Evolutionary conservation across 139 green algal genomes (phyloP).

Genomic region (Spirogloea muscicola): DNA sequence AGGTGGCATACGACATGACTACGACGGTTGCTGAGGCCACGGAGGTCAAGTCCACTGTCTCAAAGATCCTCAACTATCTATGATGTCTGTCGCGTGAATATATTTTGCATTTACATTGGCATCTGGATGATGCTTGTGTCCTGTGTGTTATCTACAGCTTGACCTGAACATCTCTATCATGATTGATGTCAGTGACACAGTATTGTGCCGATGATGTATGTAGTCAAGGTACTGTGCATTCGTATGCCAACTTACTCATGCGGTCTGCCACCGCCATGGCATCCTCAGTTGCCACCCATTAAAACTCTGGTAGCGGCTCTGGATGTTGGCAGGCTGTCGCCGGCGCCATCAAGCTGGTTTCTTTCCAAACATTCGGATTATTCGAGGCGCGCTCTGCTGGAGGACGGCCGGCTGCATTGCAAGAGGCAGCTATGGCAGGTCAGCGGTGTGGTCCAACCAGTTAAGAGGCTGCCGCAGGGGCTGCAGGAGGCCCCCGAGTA

Average conservation of each 20-base stretch:
- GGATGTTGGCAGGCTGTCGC: slow-evolving; percentile 60
- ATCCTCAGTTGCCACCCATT: not conserved
- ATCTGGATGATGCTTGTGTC: not conserved
- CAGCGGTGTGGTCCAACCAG: not conserved
- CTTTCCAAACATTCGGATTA: slow-evolving; percentile 92
- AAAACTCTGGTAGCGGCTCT: not conserved
- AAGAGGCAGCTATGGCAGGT: not conserved
- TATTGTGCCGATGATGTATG: not conserved
- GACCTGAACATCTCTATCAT: not conserved
- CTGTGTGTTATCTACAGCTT: not conserved
- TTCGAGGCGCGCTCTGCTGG: slow-evolving; percentile 63
- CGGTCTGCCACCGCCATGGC: not conserved
- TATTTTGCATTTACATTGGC: too few relatives aligned
- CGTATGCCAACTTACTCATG: not conserved
- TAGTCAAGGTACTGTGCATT: not conserved
- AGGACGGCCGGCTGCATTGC: not conserved
- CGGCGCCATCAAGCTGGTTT: slow-evolving; percentile 81
- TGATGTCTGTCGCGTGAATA: not conserved
- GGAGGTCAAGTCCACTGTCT: slow-evolving; percentile 50
- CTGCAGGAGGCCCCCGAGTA: not conserved
- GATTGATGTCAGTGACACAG: not conserved
- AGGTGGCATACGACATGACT: slow-evolving; percentile 82
- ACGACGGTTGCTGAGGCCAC: slow-evolving; percentile 86
- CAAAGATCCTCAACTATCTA: not conserved
- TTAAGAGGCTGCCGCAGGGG: not conserved